These are phyloP conservation scores for Marchantia polymorpha DNA, from an alignment of 225 moss, liverwort and hornwort genomes.

Conservation along the genomic window DNA sequence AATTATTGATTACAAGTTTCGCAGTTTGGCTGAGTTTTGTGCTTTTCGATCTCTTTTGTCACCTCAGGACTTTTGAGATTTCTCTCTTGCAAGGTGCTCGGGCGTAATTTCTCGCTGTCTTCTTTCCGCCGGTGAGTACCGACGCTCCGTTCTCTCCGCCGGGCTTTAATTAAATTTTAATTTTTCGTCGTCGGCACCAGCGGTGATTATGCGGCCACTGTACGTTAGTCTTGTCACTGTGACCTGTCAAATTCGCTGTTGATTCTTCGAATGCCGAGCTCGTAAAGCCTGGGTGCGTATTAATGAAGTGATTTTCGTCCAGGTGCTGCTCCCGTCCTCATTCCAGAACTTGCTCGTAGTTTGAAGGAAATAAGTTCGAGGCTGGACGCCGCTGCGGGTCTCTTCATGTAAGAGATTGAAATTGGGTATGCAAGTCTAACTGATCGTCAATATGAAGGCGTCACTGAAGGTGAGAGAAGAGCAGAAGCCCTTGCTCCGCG, in stretches of 20 bases:
- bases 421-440: constrained; percentile 15
- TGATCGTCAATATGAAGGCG: constrained; percentile 56
- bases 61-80: not conserved
- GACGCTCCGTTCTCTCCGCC: not conserved
- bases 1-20: not conserved
- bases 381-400: not conserved
- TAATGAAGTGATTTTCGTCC: not conserved
- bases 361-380: not conserved
- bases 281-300: not conserved
- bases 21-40: not conserved
- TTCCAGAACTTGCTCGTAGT: no score
- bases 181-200: not conserved
- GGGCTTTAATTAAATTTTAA: not conserved
- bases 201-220: not conserved
- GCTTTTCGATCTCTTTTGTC: not conserved
- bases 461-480: constrained; percentile 85
- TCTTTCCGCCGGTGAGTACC: not conserved
- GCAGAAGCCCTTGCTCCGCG: constrained; percentile 75
- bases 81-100: not conserved
- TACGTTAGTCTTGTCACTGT: not conserved
- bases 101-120: not conserved
- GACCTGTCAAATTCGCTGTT: not conserved
- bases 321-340: not conserved
- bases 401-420: not conserved
- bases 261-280: not conserved